Conservation (phyloP, 2,329 filamentous ascomycete genomes). For the Microsporum canis region DNA sequence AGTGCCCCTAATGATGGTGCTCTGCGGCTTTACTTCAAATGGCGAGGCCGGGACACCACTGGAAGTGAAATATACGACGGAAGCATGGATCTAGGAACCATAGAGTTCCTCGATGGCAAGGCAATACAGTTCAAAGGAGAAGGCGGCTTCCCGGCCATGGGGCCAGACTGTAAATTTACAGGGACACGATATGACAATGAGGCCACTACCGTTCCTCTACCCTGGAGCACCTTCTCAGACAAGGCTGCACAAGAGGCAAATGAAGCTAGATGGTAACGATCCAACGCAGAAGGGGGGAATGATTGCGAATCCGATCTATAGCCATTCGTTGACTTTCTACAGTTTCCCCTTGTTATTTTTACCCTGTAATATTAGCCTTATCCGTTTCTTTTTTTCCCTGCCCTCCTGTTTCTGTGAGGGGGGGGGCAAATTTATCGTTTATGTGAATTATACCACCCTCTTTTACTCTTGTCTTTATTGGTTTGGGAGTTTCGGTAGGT, state of each 20-base stretch:
- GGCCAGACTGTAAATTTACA: constrained; percentile 9
- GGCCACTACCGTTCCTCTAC: constrained; percentile 1
- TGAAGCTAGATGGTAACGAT: constrained; percentile 6
- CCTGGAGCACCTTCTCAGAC: constrained; percentile 11
- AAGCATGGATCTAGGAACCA: constrained; percentile 7
- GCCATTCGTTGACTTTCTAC: neutral
- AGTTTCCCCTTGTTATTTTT: neutral
- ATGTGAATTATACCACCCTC: neutral
- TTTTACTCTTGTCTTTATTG: neutral
- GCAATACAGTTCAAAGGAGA: constrained; percentile 12
- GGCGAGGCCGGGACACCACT: constrained; percentile 12
- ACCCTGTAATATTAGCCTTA: neutral
- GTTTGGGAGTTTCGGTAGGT: neutral
- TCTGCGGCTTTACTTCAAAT: constrained; percentile 12
- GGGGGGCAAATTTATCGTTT: neutral
- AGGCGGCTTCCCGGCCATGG: constrained; percentile 12
- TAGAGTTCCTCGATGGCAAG: constrained; percentile 12
- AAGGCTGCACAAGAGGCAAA: constrained; percentile 4
- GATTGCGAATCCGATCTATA: neutral
- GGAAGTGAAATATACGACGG: constrained; percentile 9
- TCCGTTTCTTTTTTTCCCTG: neutral
- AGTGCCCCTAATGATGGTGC: neutral
- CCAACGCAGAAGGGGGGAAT: neutral
- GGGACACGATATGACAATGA: constrained; percentile 11
- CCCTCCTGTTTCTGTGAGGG: neutral